Percentiles rank a stretch among this genome's conserved stretches.
These are phyloP conservation scores for Sphaerulina vaccinii DNA, from an alignment of 2,329 filamentous ascomycete genomes.

Conservation along the genomic window DNA sequence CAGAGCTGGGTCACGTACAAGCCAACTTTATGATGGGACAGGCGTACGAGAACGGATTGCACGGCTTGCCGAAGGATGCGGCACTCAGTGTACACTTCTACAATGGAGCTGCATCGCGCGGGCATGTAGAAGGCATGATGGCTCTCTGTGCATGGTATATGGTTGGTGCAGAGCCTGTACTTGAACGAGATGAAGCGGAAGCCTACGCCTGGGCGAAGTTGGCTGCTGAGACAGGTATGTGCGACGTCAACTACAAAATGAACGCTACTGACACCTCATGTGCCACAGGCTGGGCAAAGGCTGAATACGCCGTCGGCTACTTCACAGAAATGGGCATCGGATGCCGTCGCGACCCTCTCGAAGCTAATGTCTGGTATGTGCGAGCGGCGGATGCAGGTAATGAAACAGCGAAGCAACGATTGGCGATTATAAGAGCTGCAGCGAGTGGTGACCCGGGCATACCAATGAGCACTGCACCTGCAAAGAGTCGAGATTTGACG, in stretches of 20 bases:
- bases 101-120: slow-evolving; percentile 81
- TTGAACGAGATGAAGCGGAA: slow-evolving; percentile 94
- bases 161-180: slow-evolving; percentile 84
- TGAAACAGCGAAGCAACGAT: slow-evolving; percentile 79
- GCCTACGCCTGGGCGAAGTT: slow-evolving; percentile 93
- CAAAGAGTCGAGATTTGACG: slow-evolving; percentile 35
- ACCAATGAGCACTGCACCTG: slow-evolving; percentile 37
- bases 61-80: slow-evolving; percentile 85
- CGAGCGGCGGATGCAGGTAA: slow-evolving; percentile 90
- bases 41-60: slow-evolving; percentile 88
- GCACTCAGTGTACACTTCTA: slow-evolving; percentile 97
- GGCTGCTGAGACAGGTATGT: slow-evolving; percentile 80
- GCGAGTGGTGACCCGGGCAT: slow-evolving; percentile 58
- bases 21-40: slow-evolving; percentile 89
- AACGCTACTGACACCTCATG: too few relatives aligned
- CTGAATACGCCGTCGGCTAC: slow-evolving; percentile 93
- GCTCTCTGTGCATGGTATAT: slow-evolving; percentile 98
- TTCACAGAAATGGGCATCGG: slow-evolving; percentile 99
- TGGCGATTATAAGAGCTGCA: slow-evolving; percentile 82
- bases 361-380: slow-evolving; percentile 98
- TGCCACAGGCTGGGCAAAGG: slow-evolving; percentile 61
- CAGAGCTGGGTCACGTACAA: slow-evolving; percentile 84
- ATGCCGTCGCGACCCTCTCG: slow-evolving; percentile 87
- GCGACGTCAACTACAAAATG: not conserved
- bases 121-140: slow-evolving; percentile 91